phyloP scores from a whole-genome alignment of 2,329 filamentous ascomycete genomes.

The Colletotrichum sp. region DNA sequence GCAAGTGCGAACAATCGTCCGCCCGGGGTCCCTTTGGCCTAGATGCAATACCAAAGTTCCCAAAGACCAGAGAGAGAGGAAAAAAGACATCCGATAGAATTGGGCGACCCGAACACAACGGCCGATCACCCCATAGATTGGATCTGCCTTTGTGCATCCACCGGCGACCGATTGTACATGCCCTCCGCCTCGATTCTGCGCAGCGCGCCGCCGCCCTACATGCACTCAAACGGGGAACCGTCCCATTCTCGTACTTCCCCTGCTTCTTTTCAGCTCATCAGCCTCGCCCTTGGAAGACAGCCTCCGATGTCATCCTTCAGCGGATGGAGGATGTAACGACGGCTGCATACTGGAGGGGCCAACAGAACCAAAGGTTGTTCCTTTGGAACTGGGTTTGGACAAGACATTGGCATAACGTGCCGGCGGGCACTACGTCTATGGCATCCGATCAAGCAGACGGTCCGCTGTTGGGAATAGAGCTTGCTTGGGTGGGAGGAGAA shows the following conservation, averaged over 20 bases:
- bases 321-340: not conserved
- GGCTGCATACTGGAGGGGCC: not conserved
- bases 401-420: not conserved
- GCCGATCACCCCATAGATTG: not conserved
- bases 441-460: not conserved
- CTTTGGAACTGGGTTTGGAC: not conserved
- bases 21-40: not conserved
- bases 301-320: not conserved
- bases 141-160: not conserved
- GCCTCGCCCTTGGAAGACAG: not conserved
- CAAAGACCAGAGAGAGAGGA: not conserved
- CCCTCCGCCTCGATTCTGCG: not conserved
- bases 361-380: not conserved
- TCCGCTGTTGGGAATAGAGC: not conserved
- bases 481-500: not conserved
- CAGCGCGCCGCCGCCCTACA: not conserved
- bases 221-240: not conserved
- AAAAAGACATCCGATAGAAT: not conserved
- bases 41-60: not conserved
- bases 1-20: not conserved
- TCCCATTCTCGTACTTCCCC: not conserved
- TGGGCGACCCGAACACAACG: not conserved
- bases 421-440: not conserved
- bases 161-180: not conserved
- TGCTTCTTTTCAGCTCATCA: not conserved